A percentile compares a stretch with the other conserved stretches of the same genome.
These are phyloP conservation scores for Rhizopogon vesiculosus DNA, from an alignment of 768 basidiomycete genomes.

Conservation along the genomic window DNA sequence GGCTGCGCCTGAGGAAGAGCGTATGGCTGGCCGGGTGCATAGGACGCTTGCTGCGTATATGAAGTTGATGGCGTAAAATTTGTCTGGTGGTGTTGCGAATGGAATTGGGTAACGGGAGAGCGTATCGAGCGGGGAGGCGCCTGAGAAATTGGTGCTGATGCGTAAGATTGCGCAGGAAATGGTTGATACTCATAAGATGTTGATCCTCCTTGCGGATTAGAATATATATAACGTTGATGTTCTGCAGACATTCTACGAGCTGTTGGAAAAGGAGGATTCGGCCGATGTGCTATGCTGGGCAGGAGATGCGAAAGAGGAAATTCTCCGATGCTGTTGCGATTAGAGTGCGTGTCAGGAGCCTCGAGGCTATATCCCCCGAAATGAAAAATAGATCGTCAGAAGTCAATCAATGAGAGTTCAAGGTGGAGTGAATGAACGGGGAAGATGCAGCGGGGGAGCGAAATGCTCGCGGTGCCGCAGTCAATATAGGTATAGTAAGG, in stretches of 20 bases:
- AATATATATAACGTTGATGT: slow-evolving; percentile 49
- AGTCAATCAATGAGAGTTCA: slow-evolving; percentile 28
- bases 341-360: slow-evolving; percentile 25
- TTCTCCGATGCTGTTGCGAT: slow-evolving; percentile 19
- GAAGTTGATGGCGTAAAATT: slow-evolving; percentile 21
- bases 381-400: slow-evolving; percentile 27
- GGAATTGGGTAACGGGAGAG: slow-evolving; percentile 28
- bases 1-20: slow-evolving; percentile 22
- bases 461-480: slow-evolving; percentile 21
- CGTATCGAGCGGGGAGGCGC: slow-evolving; percentile 24
- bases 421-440: slow-evolving; percentile 26
- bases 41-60: slow-evolving; percentile 24
- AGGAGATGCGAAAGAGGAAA: slow-evolving; percentile 17
- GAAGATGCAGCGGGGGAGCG: slow-evolving; percentile 21
- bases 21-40: slow-evolving; percentile 23
- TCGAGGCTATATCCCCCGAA: slow-evolving; percentile 33
- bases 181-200: slow-evolving; percentile 48
- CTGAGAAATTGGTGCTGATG: slow-evolving; percentile 22
- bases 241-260: slow-evolving; percentile 40
- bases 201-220: slow-evolving; percentile 37
- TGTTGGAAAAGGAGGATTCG: slow-evolving; percentile 12
- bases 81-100: slow-evolving; percentile 24
- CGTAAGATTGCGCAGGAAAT: slow-evolving; percentile 29
- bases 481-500: not conserved
- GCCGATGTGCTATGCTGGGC: slow-evolving; percentile 10